A percentile compares a stretch with the other conserved stretches of the same genome.
phyloP scores from a whole-genome alignment of 176 grass and related monocot genomes.

The Bromus sterilis region DNA sequence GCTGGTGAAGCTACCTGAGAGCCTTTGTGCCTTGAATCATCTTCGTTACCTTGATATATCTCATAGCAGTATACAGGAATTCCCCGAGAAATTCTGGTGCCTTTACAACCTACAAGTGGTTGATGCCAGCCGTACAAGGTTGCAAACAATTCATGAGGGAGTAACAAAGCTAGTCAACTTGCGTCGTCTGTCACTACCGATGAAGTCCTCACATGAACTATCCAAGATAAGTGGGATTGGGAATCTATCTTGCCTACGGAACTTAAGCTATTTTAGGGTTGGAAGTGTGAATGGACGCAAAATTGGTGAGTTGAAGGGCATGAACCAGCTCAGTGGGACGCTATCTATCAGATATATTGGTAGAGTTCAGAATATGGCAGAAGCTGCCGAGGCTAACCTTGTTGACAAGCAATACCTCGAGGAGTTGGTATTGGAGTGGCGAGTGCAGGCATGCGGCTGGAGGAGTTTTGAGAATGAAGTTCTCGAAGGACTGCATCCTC shows the following conservation, averaged over 20 bases:
- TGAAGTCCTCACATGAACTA: too few relatives aligned
- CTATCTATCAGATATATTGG: neutral
- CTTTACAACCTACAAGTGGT: conserved; percentile 19
- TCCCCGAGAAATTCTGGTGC: neutral
- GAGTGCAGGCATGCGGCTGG: neutral
- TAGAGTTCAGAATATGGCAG: neutral
- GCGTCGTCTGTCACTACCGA: neutral
- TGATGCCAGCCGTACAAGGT: neutral
- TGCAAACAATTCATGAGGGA: too few relatives aligned
- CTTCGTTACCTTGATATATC: conserved; percentile 13
- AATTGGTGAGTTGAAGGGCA: neutral
- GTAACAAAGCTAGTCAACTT: neutral
- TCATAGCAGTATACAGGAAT: neutral
- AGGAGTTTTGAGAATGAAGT: neutral
- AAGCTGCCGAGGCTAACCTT: conserved; percentile 30
- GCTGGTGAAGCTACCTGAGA: too few relatives aligned
- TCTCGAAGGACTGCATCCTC: neutral
- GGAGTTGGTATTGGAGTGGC: neutral
- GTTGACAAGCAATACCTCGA: conserved; percentile 25
- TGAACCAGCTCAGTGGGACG: neutral
- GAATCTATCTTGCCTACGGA: neutral
- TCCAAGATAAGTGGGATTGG: neutral
- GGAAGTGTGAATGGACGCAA: neutral
- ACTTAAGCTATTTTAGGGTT: neutral
- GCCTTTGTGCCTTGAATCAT: too few relatives aligned